Base-by-base conservation (phyloP, 1,284 basidiomycete species). In the Exobasidium cylindrosporum region DNA sequence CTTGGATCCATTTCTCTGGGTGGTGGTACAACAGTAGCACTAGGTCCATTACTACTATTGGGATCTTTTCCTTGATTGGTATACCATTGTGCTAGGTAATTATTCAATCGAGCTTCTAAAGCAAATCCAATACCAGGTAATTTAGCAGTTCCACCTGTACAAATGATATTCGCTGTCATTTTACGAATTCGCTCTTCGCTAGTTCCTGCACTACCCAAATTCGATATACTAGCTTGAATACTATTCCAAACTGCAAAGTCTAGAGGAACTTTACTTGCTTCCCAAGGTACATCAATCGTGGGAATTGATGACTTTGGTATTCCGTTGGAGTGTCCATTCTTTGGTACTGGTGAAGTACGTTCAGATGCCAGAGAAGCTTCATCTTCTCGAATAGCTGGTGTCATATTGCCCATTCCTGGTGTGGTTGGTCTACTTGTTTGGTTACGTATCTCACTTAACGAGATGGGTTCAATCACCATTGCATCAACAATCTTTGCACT, bases 1-100 rank as follows among this genome's bases (percentile, higher is more conserved):
- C 87, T 86, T 4, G 92, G 91, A 81, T 97, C 93, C 62, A 97
- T 87, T 63, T 93, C 92, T 75, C 93, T 90, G 1, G 93, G 93
- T 1, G 92, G 89, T 17, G 93, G 91, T 49, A 97, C 90, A 64
- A 95, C 90, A 87, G 76, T 90, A 88, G 79, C 89, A 43, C 69
- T 70, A 31, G 53, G 53, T 24, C 13, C 26, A 66, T 72, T 35
- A 64, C 50, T 70, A 21, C 62, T 63, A 24, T 61, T 62, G 4
- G 69, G 67, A 35, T 70, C 68, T 29, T 58, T 58, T 0, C 64
- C 68, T 17, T 63, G 61, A 1, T 30, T 11, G 1, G 24, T 35
- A 17, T 65, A 61, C 47, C 69, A 68, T 54, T 64, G 60, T 5
- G n/a, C 17, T 24, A 64, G 26, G 30, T 64, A 55, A 7, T 44